These are phyloP conservation scores for Colletotrichum siamense DNA, from an alignment of 2,329 filamentous ascomycete genomes.

Conservation along the genomic window DNA sequence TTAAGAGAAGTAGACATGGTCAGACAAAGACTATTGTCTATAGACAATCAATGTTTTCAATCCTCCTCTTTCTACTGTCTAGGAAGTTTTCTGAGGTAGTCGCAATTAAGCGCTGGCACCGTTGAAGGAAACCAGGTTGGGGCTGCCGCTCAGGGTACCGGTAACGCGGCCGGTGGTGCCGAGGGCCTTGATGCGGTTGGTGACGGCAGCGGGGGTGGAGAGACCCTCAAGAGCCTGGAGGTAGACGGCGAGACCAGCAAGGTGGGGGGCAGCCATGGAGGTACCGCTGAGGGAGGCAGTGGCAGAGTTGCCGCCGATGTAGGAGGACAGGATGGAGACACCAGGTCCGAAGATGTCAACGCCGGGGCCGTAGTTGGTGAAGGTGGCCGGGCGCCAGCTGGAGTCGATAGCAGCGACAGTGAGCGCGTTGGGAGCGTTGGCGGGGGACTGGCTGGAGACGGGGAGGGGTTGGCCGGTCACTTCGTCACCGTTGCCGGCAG, in stretches of 20 bases:
- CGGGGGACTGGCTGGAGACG: conserved; percentile 47
- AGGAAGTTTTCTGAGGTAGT: background rate
- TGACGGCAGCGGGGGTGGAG: conserved; percentile 47
- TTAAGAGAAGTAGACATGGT: background rate
- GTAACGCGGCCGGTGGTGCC: conserved; percentile 43
- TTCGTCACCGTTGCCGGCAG: conserved; percentile 59
- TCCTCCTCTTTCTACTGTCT: background rate
- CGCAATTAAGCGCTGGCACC: conserved; percentile 28
- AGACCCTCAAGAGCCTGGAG: conserved; percentile 49
- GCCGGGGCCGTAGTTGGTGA: conserved; percentile 54
- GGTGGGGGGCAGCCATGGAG: conserved; percentile 66
- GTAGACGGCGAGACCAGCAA: conserved; percentile 67
- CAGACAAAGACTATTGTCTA: background rate
- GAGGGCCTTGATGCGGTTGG: conserved; percentile 44
- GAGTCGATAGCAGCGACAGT: conserved; percentile 58
- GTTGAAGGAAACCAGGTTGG: conserved; percentile 56
- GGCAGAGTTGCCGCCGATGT: conserved; percentile 45
- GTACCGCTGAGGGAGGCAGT: conserved; percentile 61
- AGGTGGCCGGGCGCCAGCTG: conserved; percentile 42
- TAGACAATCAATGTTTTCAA: background rate
- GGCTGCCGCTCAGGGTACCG: conserved; percentile 37
- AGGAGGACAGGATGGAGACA: conserved; percentile 49
- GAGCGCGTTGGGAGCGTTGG: conserved; percentile 50
- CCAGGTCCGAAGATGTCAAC: conserved; percentile 61
- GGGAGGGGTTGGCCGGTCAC: background rate